Percentiles rank a stretch among this genome's conserved stretches.
These are phyloP conservation scores for Pythium dissimile DNA, from an alignment of 352 stramenopile species.

Conservation along the genomic window DNA sequence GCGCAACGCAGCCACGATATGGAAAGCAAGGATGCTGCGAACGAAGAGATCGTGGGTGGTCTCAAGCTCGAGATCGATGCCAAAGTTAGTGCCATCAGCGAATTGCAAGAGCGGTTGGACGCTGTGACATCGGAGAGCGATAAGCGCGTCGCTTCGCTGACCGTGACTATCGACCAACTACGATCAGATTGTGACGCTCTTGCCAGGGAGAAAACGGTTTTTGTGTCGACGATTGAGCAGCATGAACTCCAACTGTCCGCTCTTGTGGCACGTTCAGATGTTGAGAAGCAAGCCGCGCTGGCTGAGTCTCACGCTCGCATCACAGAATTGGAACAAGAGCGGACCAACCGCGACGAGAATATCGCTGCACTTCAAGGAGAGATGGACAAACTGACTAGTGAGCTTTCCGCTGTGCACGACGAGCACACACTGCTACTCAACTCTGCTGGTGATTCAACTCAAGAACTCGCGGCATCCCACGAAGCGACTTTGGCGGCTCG, in stretches of 20 bases:
- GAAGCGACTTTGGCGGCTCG: slow-evolving; percentile 1
- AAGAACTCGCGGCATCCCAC: slow-evolving; percentile 5
- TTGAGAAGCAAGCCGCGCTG: not conserved
- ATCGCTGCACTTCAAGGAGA: not conserved
- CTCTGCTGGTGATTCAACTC: slow-evolving; percentile 1
- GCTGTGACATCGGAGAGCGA: not conserved
- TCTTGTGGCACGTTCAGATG: not conserved
- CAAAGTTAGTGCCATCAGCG: not conserved
- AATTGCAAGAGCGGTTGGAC: not conserved
- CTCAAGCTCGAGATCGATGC: not conserved
- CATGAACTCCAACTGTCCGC: slow-evolving; percentile 1
- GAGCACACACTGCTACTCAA: slow-evolving; percentile 8
- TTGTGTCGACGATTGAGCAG: not conserved
- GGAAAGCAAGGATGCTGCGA: not conserved
- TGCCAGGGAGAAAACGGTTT: slow-evolving; percentile 1
- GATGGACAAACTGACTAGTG: not conserved
- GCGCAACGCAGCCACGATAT: not conserved
- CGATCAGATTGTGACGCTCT: not conserved
- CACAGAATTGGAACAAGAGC: not conserved
- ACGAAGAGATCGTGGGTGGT: not conserved
- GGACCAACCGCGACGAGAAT: not conserved
- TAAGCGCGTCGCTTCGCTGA: not conserved
- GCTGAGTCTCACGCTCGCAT: not conserved
- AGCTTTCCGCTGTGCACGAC: not conserved
- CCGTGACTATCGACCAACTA: not conserved